phyloP scores from a whole-genome alignment of 345 rosid genomes.

The Eucalyptus erythrocorys region DNA sequence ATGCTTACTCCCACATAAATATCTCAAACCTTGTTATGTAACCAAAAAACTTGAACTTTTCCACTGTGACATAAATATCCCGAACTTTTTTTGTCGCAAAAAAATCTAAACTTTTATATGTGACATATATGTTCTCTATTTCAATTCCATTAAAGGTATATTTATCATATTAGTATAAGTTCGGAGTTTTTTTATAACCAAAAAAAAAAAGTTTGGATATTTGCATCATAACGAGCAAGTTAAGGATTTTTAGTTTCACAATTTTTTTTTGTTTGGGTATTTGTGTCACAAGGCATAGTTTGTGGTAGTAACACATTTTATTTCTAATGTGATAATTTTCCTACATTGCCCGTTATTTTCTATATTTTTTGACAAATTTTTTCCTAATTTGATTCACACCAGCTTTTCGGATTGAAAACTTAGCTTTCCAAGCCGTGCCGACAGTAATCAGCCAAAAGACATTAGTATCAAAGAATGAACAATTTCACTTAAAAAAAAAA shows the following conservation, averaged over 20 bases:
- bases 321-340: background rate
- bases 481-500: background rate
- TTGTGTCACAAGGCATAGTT: background rate
- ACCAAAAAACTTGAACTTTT: no score
- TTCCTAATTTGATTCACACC: background rate
- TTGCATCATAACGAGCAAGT: background rate
- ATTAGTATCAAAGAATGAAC: background rate
- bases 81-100: no score
- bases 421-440: background rate
- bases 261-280: no score
- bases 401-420: background rate
- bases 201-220: no score
- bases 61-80: fast-evolving
- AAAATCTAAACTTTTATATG: background rate
- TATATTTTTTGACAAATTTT: no score
- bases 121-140: background rate
- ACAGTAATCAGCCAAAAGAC: background rate
- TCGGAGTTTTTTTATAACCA: no score
- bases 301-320: background rate
- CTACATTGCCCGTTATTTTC: background rate
- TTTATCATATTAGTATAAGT: background rate
- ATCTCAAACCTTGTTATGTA: no score
- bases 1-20: background rate
- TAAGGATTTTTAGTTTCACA: background rate
- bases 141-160: no score